A percentile compares a stretch with the other conserved stretches of the same genome.
These are phyloP conservation scores for Bipolaris bicolor DNA, from an alignment of 2,329 filamentous ascomycete genomes.

Conservation along the genomic window DNA sequence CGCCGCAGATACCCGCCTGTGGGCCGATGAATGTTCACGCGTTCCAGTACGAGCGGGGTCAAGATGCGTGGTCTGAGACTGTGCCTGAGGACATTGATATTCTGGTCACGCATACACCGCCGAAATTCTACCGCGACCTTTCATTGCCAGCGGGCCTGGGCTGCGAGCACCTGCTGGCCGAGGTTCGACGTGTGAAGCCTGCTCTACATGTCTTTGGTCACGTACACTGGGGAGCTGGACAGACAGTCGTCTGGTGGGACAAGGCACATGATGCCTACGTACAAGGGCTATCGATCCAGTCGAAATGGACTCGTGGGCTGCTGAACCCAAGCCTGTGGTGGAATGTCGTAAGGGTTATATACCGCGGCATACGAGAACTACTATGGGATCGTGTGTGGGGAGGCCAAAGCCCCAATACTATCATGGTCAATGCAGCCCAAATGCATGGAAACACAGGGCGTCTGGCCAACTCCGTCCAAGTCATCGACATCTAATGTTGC, in stretches of 20 bases:
- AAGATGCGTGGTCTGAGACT: conserved; percentile 74
- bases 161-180: conserved; percentile 71
- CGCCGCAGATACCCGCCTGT: conserved; percentile 78
- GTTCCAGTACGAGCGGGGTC: conserved; percentile 73
- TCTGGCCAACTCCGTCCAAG: conserved; percentile 55
- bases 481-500: conserved; percentile 48
- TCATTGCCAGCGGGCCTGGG: conserved; percentile 67
- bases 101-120: conserved; percentile 81
- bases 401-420: conserved; percentile 56
- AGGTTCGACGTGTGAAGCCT: conserved; percentile 77
- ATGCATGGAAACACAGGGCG: conserved; percentile 57
- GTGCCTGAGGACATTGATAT: conserved; percentile 77
- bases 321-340: conserved; percentile 56
- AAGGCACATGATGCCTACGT: conserved; percentile 75
- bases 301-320: conserved; percentile 47
- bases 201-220: conserved; percentile 84
- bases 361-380: conserved; percentile 61
- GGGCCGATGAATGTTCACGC: conserved; percentile 71
- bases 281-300: conserved; percentile 58
- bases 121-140: conserved; percentile 71
- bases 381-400: conserved; percentile 67
- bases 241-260: conserved; percentile 75
- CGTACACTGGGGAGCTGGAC: conserved; percentile 76
- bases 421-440: conserved; percentile 67
- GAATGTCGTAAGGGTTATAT: conserved; percentile 58